Base-by-base conservation (phyloP, 2,329 filamentous ascomycete species). In the Domatiomyces globalis region DNA sequence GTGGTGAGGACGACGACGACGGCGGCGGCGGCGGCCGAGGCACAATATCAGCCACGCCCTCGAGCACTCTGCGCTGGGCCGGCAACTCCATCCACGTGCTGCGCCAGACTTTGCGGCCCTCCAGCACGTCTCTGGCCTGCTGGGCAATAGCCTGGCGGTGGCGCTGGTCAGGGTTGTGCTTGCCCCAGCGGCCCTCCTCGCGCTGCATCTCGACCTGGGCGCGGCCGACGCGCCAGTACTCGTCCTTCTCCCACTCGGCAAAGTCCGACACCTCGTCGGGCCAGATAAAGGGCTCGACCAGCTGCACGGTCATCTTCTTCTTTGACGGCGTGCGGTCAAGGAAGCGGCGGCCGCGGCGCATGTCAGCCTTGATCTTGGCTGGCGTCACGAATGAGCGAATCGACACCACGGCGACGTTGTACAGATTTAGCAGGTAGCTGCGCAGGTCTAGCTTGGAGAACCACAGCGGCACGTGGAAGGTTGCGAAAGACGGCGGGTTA, bases 361-460 rank as follows among this genome's bases (percentile, higher is more conserved):
- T 39, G 12, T 39, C 33, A 10, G 33, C 33, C 33, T 39, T 15
- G 33, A 39, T 39, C 33, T 39, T 78, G 65, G 80, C 76, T 69
- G 83, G 79, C 62, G 85, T 81, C 63, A 96, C 79, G 64, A 80
- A 90, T 49, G 85, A 88, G 55, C 90, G 85, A 56, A 96, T 81
- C 58, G 75, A 75, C 49, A 79, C 72, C 50, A 83, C 79, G 57
- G 82, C 77, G 55, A 96, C 82, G 54, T 78, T 76, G 75, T 98
- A 98, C 44, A 79, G 78, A 67, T 94, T 82, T 72, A 80, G 85
- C 56, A 98, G 83, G 73, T 96, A 98, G 73, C 95, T 89, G 68
- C 88, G 86, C 43, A 98, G 73, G 67, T 98, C 92, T 69, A 96
- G 83, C 72, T 98, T 98, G 75, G 87, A 94, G 75, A 95, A 88